Base-by-base conservation (phyloP, 352 stramenopile species). In the Hyaloperonospora arabidopsidis region DNA sequence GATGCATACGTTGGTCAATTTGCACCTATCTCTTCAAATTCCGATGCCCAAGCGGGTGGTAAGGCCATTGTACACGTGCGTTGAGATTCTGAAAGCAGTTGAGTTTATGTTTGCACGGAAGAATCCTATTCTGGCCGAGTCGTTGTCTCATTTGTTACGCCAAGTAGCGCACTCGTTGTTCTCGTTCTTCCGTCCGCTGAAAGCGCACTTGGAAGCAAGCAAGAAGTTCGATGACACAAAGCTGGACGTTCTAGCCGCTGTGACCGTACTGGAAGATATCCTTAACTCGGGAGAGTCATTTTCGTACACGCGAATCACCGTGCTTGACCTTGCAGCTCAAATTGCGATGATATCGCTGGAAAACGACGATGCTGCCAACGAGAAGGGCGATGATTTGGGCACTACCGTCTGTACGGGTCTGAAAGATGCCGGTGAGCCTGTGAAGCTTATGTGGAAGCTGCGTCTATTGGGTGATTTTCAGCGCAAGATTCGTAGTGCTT, bases 51-150 rank as follows among this genome's bases (percentile, higher is more conserved):
- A 89, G 59, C 74, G 71, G 10, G 78, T 87, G 19, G 88, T 95
- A 23, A 65, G 79, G n/a, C 84, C 87, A 2, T 46, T 96, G 39
- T 87, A 95, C 52, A 91, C 79, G 12, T 93, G 91, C 46, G 87
- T 96, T 44, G 85, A 96, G 39, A 87, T 96, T 29, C 59, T 96
- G 21, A 97, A 97, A 65, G 82, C 84, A 2, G 86, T 97, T 28
- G 88, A 97, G 60, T 95, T 96, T 50, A 95, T 96, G 86, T 88
- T 96, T 57, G 82, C 83, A 13, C 66, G 84, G 14, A 94, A 94
- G 53, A 91, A 90, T 58, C 81, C 83, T 5, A 82, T 92, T 22
- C 47, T 94, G 39, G 73, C 76, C 0, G 82, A 94, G 57, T 87
- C 69, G 13, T 76, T 75, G 14, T 84, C 82, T 1, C 71, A 92